Conservation (phyloP, 2,329 filamentous ascomycete species). For the Sphaerulina vaccinii region DNA sequence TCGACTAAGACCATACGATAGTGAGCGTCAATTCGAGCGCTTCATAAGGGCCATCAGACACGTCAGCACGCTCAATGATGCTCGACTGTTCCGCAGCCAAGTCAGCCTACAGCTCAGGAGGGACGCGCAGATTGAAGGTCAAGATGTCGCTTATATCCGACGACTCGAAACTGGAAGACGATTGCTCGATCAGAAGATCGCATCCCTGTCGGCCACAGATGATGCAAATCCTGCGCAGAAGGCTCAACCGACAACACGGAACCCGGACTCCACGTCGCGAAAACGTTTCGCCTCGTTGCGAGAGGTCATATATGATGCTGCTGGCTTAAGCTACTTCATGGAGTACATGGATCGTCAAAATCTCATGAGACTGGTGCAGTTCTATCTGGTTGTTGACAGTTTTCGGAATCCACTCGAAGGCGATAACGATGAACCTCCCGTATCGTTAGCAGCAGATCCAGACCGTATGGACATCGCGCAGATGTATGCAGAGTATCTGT, state of each 20-base stretch:
- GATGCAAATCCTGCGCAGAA: constrained; percentile 51
- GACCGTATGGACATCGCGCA: constrained; percentile 86
- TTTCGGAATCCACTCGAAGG: constrained; percentile 92
- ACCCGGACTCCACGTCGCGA: constrained; percentile 52
- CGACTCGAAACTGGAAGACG: constrained; percentile 89
- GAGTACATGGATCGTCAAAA: constrained; percentile 95
- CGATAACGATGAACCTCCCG: constrained; percentile 66
- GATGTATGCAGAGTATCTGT: constrained; percentile 86
- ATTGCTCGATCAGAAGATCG: constrained; percentile 84
- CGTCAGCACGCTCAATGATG: constrained; percentile 88
- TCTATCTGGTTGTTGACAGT: constrained; percentile 97
- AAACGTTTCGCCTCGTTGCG: constrained; percentile 74
- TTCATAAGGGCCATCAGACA: constrained; percentile 88
- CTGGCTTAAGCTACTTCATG: constrained; percentile 97
- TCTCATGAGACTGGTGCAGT: constrained; percentile 87
- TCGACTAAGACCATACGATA: constrained; percentile 75
- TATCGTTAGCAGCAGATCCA: constrained; percentile 60
- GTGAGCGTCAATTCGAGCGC: constrained; percentile 88
- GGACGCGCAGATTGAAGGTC: constrained; percentile 72
- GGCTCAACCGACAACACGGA: constrained; percentile 37
- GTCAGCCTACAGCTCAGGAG: constrained; percentile 87
- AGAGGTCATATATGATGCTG: constrained; percentile 84
- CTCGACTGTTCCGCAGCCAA: constrained; percentile 85
- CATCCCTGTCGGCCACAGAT: constrained; percentile 60
- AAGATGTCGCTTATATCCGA: constrained; percentile 83